phyloP scores from a whole-genome alignment of 345 rosid genomes.

The Arabis hirsuta region DNA sequence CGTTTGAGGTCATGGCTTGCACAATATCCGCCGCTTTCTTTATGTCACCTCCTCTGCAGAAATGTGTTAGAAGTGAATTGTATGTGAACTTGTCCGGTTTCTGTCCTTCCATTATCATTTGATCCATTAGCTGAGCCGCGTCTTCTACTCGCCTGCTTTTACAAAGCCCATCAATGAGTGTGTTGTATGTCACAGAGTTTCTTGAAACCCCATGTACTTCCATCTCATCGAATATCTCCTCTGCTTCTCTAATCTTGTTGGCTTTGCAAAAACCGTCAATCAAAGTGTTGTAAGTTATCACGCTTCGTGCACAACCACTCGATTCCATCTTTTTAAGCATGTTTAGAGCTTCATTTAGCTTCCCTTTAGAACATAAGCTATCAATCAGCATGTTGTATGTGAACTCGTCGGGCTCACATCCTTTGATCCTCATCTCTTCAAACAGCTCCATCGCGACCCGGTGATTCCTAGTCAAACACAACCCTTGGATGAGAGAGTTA shows the following conservation, averaged over 20 bases:
- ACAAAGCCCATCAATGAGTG: constrained; percentile 88
- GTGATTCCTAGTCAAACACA: constrained; percentile 65
- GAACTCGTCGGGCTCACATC: constrained; percentile 83
- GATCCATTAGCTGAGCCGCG: constrained; percentile 88
- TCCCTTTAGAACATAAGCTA: constrained; percentile 71
- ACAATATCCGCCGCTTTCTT: constrained; percentile 86
- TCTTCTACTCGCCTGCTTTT: constrained; percentile 74
- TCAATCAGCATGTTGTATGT: constrained; percentile 84
- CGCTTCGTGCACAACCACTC: constrained; percentile 76
- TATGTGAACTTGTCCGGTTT: constrained; percentile 86
- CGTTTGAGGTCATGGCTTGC: constrained; percentile 76
- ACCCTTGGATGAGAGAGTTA: constrained; percentile 86
- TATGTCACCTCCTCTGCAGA: constrained; percentile 74
- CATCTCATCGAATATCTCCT: constrained; percentile 94
- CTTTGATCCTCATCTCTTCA: constrained; percentile 81
- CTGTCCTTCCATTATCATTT: constrained; percentile 88
- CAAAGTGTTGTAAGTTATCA: constrained; percentile 79
- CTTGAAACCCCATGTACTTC: constrained; percentile 89
- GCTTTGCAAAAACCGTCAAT: constrained; percentile 89
- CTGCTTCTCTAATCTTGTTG: constrained; percentile 72
- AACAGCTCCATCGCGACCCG: constrained; percentile 67
- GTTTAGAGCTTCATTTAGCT: constrained; percentile 63
- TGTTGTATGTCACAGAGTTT: constrained; percentile 78
- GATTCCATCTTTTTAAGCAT: constrained; percentile 85
- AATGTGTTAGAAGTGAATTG: constrained; percentile 75